Conservation (phyloP, 208 protist species). For the Strigomonas culicis region DNA sequence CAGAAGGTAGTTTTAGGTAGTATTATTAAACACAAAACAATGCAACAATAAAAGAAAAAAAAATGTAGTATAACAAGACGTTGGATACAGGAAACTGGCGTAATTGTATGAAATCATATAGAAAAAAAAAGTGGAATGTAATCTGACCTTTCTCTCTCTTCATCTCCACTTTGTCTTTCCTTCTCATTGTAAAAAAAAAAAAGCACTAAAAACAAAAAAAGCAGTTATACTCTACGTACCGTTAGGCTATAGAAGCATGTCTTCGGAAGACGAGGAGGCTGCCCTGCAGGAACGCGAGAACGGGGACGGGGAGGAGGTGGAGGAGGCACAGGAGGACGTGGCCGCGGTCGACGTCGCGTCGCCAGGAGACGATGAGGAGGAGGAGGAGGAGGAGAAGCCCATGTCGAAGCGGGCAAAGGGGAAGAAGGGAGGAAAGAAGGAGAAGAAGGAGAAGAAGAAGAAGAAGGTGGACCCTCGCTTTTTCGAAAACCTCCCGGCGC, state of each 20-base stretch:
- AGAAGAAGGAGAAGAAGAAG: conserved; percentile 7
- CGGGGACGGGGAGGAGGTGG: conserved; percentile 22
- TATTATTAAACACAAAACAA: not conserved
- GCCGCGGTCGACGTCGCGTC: not conserved
- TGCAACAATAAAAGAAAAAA: not conserved
- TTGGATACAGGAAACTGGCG: not conserved
- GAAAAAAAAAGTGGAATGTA: not conserved
- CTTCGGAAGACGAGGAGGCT: conserved; percentile 6
- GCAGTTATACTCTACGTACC: conserved; percentile 16
- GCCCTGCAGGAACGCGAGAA: conserved; percentile 10
- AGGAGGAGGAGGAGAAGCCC: conserved; percentile 28
- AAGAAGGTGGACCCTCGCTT: conserved; percentile 1
- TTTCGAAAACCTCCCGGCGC: conserved; percentile 3
- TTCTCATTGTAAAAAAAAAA: not conserved
- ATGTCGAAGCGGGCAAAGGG: conserved; percentile 10
- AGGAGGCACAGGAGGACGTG: conserved; percentile 19
- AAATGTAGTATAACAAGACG: not conserved
- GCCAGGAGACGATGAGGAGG: conserved; percentile 4
- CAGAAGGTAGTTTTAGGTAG: not conserved
- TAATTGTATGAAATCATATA: not conserved
- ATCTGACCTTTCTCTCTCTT: conserved; percentile 6
- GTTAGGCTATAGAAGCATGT: conserved; percentile 1
- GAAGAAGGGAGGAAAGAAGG: conserved; percentile 4
- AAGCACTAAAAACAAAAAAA: conserved; percentile 2
- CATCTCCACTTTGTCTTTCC: not conserved